Percentiles rank a stretch among this genome's conserved stretches.
phyloP scores from a whole-genome alignment of 1,284 basidiomycete genomes.

The Malassezia psittaci region DNA sequence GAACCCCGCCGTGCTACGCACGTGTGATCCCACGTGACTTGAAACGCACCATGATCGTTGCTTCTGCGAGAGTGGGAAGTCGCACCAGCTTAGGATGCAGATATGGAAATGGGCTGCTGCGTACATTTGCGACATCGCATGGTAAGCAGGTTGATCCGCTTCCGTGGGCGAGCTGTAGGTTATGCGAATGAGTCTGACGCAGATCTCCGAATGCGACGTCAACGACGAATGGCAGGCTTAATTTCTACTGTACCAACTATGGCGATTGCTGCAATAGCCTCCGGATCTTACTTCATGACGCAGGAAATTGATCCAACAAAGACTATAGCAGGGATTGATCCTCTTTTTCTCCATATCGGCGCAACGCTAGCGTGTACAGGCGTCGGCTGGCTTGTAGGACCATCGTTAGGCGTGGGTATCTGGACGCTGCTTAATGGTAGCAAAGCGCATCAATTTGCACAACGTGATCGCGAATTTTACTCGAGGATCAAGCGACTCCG shows the following conservation, averaged over 20 bases:
- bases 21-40: not conserved
- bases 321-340: slow-evolving; percentile 37
- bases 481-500: slow-evolving; percentile 33
- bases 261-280: slow-evolving; percentile 24
- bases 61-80: not conserved
- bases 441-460: slow-evolving; percentile 27
- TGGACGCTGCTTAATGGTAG: slow-evolving; percentile 32
- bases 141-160: not conserved
- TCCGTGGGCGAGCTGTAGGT: slow-evolving; percentile 16
- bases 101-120: too few relatives aligned
- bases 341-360: slow-evolving; percentile 33
- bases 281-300: slow-evolving; percentile 38
- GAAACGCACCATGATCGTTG: slow-evolving; percentile 1
- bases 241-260: slow-evolving; percentile 40
- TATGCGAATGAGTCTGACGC: not conserved
- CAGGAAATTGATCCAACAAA: slow-evolving; percentile 36
- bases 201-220: slow-evolving; percentile 32
- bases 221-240: slow-evolving; percentile 33
- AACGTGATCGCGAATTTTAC: slow-evolving; percentile 40
- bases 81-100: not conserved
- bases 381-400: slow-evolving; percentile 40
- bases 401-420: slow-evolving; percentile 29
- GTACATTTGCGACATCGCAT: not conserved
- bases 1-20: not conserved
- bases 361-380: slow-evolving; percentile 36